Conservation (phyloP, 2,329 filamentous ascomycete genomes). For the Elsinoe fawcettii region DNA sequence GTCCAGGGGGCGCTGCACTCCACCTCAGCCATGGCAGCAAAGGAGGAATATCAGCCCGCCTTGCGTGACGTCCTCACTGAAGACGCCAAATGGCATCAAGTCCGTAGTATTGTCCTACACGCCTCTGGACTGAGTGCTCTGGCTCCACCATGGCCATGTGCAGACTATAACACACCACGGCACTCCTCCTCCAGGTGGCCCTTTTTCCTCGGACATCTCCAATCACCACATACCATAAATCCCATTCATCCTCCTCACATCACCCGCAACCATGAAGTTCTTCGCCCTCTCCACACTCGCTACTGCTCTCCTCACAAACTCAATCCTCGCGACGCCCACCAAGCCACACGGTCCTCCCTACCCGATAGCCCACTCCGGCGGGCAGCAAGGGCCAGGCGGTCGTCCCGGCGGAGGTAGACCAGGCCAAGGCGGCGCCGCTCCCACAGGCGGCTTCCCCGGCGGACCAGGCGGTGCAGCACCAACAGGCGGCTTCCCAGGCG, state of each 20-base stretch:
- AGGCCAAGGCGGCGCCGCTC: background rate
- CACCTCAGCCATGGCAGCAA: background rate
- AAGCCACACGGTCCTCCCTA: background rate
- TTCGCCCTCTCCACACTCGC: background rate
- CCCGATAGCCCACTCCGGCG: background rate
- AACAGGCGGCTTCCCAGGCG: background rate
- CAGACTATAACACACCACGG: background rate
- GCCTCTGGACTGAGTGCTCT: background rate
- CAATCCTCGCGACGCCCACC: background rate
- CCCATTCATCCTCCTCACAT: background rate
- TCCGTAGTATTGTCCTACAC: background rate
- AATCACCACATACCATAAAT: background rate
- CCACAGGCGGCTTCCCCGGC: background rate
- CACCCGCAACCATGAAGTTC: background rate
- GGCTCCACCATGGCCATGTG: background rate
- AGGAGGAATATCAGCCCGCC: background rate
- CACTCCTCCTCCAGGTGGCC: background rate
- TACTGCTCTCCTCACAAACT: background rate
- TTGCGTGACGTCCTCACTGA: background rate
- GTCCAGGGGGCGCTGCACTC: background rate
- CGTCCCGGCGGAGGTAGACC: background rate
- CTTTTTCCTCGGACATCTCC: background rate
- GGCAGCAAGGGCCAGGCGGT: background rate
- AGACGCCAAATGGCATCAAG: slow-evolving; percentile 1
- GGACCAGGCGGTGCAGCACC: background rate